These are phyloP conservation scores for Sparassis latifolia DNA, from an alignment of 1,284 basidiomycete genomes.

Conservation along the genomic window DNA sequence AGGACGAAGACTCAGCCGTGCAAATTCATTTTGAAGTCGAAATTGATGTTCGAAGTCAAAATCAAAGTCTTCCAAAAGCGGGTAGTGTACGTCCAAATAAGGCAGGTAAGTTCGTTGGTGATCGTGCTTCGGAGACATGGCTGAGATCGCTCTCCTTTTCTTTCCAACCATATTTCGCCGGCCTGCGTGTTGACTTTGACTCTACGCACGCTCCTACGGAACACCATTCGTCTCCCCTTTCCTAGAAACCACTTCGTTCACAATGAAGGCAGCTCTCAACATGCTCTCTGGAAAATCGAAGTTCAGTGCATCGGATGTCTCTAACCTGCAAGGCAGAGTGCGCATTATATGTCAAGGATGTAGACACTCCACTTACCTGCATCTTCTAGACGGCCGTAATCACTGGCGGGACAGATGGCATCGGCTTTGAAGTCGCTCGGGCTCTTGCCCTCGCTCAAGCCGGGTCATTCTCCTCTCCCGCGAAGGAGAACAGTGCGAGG, in stretches of 20 bases:
- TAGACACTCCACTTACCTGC: not conserved
- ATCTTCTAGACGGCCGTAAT: slow-evolving; percentile 31
- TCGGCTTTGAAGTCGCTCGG: slow-evolving; percentile 35
- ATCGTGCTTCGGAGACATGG: too few relatives aligned
- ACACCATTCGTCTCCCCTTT: too few relatives aligned
- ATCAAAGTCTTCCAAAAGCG: not conserved
- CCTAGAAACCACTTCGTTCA: not conserved
- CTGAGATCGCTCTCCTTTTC: too few relatives aligned
- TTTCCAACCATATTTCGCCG: too few relatives aligned
- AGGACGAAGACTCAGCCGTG: not conserved
- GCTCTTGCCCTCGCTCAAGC: slow-evolving; percentile 33
- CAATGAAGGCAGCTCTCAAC: slow-evolving; percentile 10
- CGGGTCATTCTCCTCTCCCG: slow-evolving; percentile 35
- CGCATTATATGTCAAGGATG: not conserved
- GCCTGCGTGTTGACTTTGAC: too few relatives aligned
- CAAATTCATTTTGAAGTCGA: not conserved
- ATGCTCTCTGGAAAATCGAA: slow-evolving; percentile 6
- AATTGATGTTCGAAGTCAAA: not conserved
- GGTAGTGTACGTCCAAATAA: too few relatives aligned
- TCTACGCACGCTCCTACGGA: too few relatives aligned
- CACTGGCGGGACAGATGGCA: slow-evolving; percentile 36
- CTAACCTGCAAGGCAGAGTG: slow-evolving; percentile 11
- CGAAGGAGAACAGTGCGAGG: slow-evolving; percentile 32
- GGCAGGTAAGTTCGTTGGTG: too few relatives aligned
- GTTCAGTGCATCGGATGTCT: slow-evolving; percentile 8